Conservation (phyloP, 805 yeast genomes). For the Saturnispora galanensis region DNA sequence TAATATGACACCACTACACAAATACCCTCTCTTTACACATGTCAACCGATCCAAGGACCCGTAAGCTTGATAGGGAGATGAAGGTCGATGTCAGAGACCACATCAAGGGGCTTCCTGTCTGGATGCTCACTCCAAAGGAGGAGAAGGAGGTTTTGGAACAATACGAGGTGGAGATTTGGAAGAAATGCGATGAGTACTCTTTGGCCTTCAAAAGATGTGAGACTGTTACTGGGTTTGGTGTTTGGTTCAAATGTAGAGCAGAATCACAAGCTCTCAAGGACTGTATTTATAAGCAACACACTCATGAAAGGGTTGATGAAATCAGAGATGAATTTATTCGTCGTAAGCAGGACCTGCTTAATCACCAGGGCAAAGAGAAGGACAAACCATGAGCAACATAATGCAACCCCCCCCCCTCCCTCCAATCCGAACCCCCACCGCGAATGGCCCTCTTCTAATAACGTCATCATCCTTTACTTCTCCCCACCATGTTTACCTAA, state of each 20-base stretch:
- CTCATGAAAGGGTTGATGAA: slow-evolving; percentile 53
- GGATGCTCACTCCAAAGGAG: slow-evolving; percentile 71
- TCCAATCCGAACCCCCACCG: too few relatives aligned
- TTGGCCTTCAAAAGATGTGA: slow-evolving; percentile 62
- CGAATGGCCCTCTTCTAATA: too few relatives aligned
- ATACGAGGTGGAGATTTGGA: slow-evolving; percentile 60
- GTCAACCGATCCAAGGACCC: slow-evolving; percentile 1
- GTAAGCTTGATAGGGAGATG: slow-evolving; percentile 1
- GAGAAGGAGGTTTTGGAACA: slow-evolving; percentile 63
- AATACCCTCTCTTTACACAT: background rate
- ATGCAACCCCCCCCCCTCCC: too few relatives aligned
- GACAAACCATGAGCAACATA: too few relatives aligned
- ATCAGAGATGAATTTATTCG: slow-evolving; percentile 57
- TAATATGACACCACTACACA: too few relatives aligned
- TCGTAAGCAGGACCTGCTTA: slow-evolving; percentile 31
- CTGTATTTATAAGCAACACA: slow-evolving; percentile 55
- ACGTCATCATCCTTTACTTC: background rate
- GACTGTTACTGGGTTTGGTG: slow-evolving; percentile 49
- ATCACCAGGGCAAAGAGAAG: slow-evolving; percentile 1
- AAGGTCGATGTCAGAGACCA: slow-evolving; percentile 1
- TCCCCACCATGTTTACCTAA: background rate
- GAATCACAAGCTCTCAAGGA: slow-evolving; percentile 47
- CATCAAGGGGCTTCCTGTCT: slow-evolving; percentile 43
- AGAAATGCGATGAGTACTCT: slow-evolving; percentile 58
- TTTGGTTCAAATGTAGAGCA: slow-evolving; percentile 55